Evolutionary conservation across 768 basidiomycete species (phyloP).

Genomic region (Serendipita sp.): DNA sequence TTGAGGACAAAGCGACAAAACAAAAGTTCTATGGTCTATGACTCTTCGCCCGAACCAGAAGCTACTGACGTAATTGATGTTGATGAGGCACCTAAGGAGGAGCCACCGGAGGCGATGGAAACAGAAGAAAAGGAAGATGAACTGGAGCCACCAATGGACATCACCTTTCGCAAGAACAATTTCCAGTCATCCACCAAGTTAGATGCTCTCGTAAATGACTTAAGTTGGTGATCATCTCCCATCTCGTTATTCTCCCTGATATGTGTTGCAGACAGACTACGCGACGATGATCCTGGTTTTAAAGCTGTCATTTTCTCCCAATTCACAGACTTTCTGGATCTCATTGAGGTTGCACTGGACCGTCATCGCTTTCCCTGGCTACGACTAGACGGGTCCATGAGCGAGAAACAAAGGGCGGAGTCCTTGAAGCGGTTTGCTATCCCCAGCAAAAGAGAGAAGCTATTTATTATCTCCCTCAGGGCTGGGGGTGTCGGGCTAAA

Average conservation of each 20-base stretch:
- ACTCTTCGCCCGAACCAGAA: conserved; percentile 9
- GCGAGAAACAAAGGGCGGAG: conserved; percentile 57
- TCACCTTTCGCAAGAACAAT: conserved; percentile 60
- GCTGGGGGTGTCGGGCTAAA: conserved; percentile 75
- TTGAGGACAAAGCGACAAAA: conserved; percentile 20
- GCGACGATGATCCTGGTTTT: conserved; percentile 57
- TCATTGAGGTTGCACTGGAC: conserved; percentile 54
- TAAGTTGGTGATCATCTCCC: conserved; percentile 31
- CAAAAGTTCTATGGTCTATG: neutral
- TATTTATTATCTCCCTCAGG: conserved; percentile 64
- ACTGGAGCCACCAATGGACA: conserved; percentile 18
- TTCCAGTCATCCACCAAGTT: conserved; percentile 86
- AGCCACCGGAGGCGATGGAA: conserved; percentile 7
- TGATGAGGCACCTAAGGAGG: conserved; percentile 6
- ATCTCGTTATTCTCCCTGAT: neutral
- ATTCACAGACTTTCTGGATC: conserved; percentile 73
- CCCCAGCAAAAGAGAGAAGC: conserved; percentile 50
- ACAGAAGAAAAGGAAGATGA: conserved; percentile 11
- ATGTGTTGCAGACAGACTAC: conserved; percentile 32
- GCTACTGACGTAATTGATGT: neutral
- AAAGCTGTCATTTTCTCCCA: conserved; percentile 82
- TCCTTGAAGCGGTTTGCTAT: conserved; percentile 66
- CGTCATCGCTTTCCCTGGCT: conserved; percentile 53
- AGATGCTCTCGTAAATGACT: conserved; percentile 57
- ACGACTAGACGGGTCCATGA: conserved; percentile 89